Percentiles rank a stretch among this genome's conserved stretches.
Evolutionary conservation across 2,329 filamentous ascomycete genomes (phyloP).

Genomic region (Knufia fluminis): DNA sequence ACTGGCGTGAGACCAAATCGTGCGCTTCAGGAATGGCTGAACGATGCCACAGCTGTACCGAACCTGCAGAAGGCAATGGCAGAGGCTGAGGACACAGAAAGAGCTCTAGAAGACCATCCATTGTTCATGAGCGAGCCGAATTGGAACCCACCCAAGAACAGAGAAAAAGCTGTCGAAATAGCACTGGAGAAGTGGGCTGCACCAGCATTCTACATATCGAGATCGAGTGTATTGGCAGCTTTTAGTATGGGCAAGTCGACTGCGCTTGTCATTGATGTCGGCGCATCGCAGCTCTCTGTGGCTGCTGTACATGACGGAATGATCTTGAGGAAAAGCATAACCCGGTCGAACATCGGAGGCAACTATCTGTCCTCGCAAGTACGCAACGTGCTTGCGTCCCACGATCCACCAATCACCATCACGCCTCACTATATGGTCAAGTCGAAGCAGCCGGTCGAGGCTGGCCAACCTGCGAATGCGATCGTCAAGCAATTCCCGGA

Average conservation of each 20-base stretch:
- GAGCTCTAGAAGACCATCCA: conserved; percentile 78
- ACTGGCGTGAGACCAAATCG: conserved; percentile 65
- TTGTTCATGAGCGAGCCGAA: conserved; percentile 88
- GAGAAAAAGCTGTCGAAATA: conserved; percentile 91
- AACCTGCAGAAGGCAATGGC: conserved; percentile 55
- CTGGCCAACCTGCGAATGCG: conserved; percentile 67
- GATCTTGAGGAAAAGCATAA: conserved; percentile 81
- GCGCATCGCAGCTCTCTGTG: conserved; percentile 78
- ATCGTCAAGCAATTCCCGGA: conserved; percentile 60
- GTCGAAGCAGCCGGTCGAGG: conserved; percentile 81
- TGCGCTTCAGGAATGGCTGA: conserved; percentile 67
- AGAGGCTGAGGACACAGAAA: conserved; percentile 55
- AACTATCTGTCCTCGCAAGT: conserved; percentile 86
- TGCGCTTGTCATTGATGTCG: conserved; percentile 84
- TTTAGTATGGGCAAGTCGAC: conserved; percentile 91
- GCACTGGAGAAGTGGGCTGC: conserved; percentile 96
- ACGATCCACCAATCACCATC: conserved; percentile 58
- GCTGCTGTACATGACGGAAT: conserved; percentile 91
- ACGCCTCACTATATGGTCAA: conserved; percentile 81
- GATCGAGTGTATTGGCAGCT: conserved; percentile 78
- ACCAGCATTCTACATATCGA: conserved; percentile 87
- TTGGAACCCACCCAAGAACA: conserved; percentile 79
- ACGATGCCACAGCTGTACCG: conserved; percentile 46
- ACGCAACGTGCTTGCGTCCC: conserved; percentile 64
- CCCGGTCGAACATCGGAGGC: conserved; percentile 75